phyloP scores from a whole-genome alignment of 2,329 filamentous ascomycete genomes.

The Albophoma yamanashiensis region DNA sequence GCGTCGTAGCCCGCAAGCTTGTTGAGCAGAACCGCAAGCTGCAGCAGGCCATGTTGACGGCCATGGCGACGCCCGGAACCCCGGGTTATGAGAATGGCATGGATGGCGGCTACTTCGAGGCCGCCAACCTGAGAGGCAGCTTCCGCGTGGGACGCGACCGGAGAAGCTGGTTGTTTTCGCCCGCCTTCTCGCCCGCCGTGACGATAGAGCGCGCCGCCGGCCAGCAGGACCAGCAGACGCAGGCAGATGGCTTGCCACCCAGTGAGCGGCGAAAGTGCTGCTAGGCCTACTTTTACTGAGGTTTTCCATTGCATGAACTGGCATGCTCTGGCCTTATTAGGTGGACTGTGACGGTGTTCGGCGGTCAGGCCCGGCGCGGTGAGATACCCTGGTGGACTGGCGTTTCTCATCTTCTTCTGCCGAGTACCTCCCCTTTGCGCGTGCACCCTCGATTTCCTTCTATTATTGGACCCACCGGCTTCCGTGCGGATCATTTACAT shows the following conservation, averaged over 20 bases:
- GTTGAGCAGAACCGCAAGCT: constrained; percentile 55
- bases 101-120: constrained; percentile 42
- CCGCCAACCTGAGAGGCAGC: constrained; percentile 32
- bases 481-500: neutral
- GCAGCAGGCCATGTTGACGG: constrained; percentile 46
- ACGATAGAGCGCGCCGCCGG: constrained; percentile 32
- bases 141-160: constrained; percentile 48
- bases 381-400: constrained; percentile 14
- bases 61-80: constrained; percentile 39
- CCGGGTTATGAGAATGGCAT: constrained; percentile 33
- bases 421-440: neutral
- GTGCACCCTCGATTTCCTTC: neutral
- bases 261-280: constrained; percentile 19
- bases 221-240: constrained; percentile 14
- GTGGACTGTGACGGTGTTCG: neutral
- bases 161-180: constrained; percentile 48
- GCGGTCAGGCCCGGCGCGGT: constrained; percentile 2
- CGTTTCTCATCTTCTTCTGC: neutral
- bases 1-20: constrained; percentile 53
- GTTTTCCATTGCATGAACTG: neutral
- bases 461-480: neutral
- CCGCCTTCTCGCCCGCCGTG: constrained; percentile 40
- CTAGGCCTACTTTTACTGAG: constrained; percentile 5
- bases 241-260: constrained; percentile 6
- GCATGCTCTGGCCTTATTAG: neutral